Evolutionary conservation across 106 monocot genomes (phyloP).

Genomic region (Dioscorea alata): DNA sequence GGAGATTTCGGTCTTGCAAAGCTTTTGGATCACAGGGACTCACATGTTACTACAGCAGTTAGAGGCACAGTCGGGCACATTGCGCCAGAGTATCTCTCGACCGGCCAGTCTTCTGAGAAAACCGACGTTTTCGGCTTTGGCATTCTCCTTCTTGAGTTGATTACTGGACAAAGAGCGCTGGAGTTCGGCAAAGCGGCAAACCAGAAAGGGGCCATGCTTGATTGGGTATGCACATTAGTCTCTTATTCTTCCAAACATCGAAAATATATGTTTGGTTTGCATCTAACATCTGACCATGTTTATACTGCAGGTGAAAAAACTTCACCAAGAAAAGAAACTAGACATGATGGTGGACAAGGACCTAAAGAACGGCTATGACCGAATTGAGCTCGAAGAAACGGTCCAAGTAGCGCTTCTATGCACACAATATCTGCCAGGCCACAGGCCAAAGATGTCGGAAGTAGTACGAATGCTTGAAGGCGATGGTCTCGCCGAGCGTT

Average conservation of each 20-base stretch:
- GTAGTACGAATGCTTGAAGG: constrained; percentile 83
- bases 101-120: constrained; percentile 73
- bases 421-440: constrained; percentile 57
- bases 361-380: constrained; percentile 41
- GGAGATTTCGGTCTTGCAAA: constrained; percentile 52
- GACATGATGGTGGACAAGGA: constrained; percentile 66
- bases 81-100: constrained; percentile 55
- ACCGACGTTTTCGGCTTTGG: constrained; percentile 76
- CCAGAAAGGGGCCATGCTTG: constrained; percentile 61
- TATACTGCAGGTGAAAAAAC: constrained; percentile 47
- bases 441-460: constrained; percentile 76
- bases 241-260: too few species aligned
- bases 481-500: constrained; percentile 63
- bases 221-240: constrained; percentile 42
- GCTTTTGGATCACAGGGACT: constrained; percentile 35
- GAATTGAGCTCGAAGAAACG: constrained; percentile 63
- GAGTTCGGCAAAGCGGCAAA: constrained; percentile 56
- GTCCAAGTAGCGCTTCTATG: constrained; percentile 66
- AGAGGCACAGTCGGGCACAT: constrained; percentile 46
- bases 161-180: constrained; percentile 54
- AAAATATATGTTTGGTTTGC: too few species aligned
- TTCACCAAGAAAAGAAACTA: constrained; percentile 55
- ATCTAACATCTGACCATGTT: too few species aligned
- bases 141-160: constrained; percentile 58
- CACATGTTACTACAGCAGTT: constrained; percentile 42